These are phyloP conservation scores for Teratosphaeria nubilosa DNA, from an alignment of 2,329 filamentous ascomycete genomes.

Conservation along the genomic window DNA sequence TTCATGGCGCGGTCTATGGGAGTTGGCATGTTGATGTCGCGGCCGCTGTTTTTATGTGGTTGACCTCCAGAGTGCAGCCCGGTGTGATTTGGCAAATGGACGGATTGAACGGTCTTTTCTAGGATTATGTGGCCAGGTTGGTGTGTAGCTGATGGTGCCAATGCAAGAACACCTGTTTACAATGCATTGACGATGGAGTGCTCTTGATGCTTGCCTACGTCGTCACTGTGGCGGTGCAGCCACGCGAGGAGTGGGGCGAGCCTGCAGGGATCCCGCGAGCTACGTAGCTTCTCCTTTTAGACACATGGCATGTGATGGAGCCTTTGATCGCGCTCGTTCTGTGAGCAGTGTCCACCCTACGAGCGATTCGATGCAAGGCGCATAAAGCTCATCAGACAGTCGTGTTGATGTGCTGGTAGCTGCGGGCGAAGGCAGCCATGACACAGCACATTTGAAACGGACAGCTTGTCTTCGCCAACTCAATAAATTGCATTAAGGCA, in stretches of 20 bases:
- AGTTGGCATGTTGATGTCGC: constrained; percentile 34
- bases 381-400: neutral
- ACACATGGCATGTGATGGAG: neutral
- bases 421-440: neutral
- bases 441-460: neutral
- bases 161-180: neutral
- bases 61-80: too few species aligned
- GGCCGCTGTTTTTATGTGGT: too few species aligned
- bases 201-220: neutral
- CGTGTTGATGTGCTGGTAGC: neutral
- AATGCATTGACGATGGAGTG: neutral
- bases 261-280: neutral
- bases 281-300: constrained; percentile 1
- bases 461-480: neutral
- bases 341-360: neutral
- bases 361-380: neutral
- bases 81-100: too few species aligned
- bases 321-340: neutral
- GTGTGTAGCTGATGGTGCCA: too few species aligned
- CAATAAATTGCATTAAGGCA: too few species aligned
- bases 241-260: neutral
- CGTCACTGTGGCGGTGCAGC: neutral
- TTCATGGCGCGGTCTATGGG: constrained; percentile 39
- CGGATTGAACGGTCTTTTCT: too few species aligned
- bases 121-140: too few species aligned